These are phyloP conservation scores for Lathyrus tuberosus DNA, from an alignment of 306 rosid genomes.

Conservation along the genomic window DNA sequence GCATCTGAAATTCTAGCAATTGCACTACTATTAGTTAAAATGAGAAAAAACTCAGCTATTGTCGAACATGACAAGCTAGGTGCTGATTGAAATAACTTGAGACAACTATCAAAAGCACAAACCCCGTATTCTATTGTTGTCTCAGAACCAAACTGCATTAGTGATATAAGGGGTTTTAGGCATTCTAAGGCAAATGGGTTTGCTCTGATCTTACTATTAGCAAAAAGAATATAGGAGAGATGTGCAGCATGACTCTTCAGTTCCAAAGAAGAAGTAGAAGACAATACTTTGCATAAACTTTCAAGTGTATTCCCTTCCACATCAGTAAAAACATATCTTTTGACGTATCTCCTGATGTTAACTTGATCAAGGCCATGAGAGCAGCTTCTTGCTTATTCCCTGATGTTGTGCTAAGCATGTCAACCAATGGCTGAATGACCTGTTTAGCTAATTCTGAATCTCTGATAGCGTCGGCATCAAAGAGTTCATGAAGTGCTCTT, in stretches of 20 bases:
- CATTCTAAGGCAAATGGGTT: constrained; percentile 76
- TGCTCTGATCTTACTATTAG: constrained; percentile 65
- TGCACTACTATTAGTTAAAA: constrained; percentile 84
- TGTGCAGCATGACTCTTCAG: constrained; percentile 83
- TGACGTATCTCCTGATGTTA: constrained; percentile 76
- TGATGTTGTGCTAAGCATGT: constrained; percentile 86
- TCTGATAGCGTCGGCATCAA: constrained; percentile 68
- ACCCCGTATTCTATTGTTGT: constrained; percentile 80
- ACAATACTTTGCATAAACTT: constrained; percentile 73
- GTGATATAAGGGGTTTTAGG: constrained; percentile 71
- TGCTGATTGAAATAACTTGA: constrained; percentile 71
- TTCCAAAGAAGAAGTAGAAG: constrained; percentile 73
- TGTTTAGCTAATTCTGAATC: constrained; percentile 78
- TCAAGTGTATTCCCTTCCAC: constrained; percentile 80
- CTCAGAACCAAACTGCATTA: constrained; percentile 71
- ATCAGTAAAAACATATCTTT: constrained; percentile 65
- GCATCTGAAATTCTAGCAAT: constrained; percentile 92
- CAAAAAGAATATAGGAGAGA: constrained; percentile 71
- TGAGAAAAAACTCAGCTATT: constrained; percentile 89
- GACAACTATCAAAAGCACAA: constrained; percentile 91
- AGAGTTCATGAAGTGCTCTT: constrained; percentile 84
- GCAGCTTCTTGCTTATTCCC: constrained; percentile 90
- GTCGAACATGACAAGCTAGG: constrained; percentile 92
- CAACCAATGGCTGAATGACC: constrained; percentile 86
- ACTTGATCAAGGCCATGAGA: constrained; percentile 72